Base-by-base conservation (phyloP, 2,329 filamentous ascomycete species). In the Aspergillus sp. region DNA sequence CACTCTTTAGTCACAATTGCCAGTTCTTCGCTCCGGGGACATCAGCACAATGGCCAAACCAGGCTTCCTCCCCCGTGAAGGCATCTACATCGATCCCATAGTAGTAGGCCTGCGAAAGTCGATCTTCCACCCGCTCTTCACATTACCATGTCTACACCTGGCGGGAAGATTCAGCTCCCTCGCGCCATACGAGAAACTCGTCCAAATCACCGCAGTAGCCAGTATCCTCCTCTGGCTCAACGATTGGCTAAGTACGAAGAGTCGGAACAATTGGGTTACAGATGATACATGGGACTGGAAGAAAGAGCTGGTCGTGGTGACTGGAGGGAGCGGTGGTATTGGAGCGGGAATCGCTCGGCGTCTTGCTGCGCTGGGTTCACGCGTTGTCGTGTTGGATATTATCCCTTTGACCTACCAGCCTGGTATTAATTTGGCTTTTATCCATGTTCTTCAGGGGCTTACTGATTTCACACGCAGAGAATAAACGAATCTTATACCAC, bases 261-360 rank as follows among this genome's bases (percentile, higher is more conserved):
- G 57, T 22, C 56, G 43, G 18, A 67, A 58, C 20, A 71, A 59
- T 18, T 68, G 62, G 49, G 59, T 53, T 3, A 60, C 47, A 17
- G 64, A 71, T 61, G 38, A 56, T 18, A 56, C n/a, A 1, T 71
- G 74, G 74, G 61, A 75, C 48, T 79, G 76, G 74, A 62, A 68
- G 5, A 66, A 68, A 3, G 78, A 80, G 54, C 65, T 80, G 2
- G 77, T 78, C 0, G 70, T 80, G 4, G 73, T 80, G 2, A 80
- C 78, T 1, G 78, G 78, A 3, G 78, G 76, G 2, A 77, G 72
- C 39, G 72, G 75, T 50, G 78, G 78, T 3, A 78, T 80, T 47
- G 78, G 78, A 1, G 64, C 65, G 24, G 65, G 67, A 53, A 70
- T 79, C 2, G 59, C 54, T 41, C 47, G 74, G 69, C 12, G 63